Base-by-base conservation (phyloP, 139 green algal genomes). In the Chlorella sp. region DNA sequence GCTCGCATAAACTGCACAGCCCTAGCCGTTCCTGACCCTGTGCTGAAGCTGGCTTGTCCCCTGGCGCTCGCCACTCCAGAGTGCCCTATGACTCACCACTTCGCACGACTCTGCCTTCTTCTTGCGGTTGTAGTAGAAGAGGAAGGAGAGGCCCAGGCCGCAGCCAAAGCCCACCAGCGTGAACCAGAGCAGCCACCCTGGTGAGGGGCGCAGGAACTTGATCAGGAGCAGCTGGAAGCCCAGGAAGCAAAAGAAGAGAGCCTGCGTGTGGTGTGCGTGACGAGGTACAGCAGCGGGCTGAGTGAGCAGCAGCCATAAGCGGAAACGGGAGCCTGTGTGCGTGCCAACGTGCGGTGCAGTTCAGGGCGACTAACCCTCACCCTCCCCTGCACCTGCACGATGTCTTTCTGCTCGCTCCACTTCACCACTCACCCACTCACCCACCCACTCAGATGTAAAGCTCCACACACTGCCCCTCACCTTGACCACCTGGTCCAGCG, bases 71-170 rank as follows among this genome's bases (percentile, higher is more conserved):
- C n/a, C n/a, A n/a, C n/a, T n/a, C n/a, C n/a, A n/a, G n/a, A n/a
- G n/a, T n/a, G n/a, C n/a, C n/a, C n/a, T n/a, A n/a, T 10, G 10
- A n/a, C 84, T 50, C 61, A 89, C 84, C 80, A 87, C 62, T 62
- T 84, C 64, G 60, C 75, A 74, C 1, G 35, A 24, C 62, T 87
- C 67, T 5, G 42, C 33, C 80, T 89, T 87, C 23, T 49, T 26
- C 74, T 78, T 77, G 14, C 31, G 36, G 66, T 89, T 89, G 23
- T 26, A n/a, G 27, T 75, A 86, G 72, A 77, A 89, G 26, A 83
- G 30, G 50, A 71, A 85, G 49, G 67, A 77, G 14, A 77, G 60
- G 5, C 66, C 60, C 34, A 89, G 27, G 2, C 84, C 84, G 0
- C 59, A 20, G 0, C 69, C 0, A 30, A 77, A 20, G 26, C 80